Conservation (phyloP, 2,329 filamentous ascomycete genomes). For the Epichloe festucae region DNA sequence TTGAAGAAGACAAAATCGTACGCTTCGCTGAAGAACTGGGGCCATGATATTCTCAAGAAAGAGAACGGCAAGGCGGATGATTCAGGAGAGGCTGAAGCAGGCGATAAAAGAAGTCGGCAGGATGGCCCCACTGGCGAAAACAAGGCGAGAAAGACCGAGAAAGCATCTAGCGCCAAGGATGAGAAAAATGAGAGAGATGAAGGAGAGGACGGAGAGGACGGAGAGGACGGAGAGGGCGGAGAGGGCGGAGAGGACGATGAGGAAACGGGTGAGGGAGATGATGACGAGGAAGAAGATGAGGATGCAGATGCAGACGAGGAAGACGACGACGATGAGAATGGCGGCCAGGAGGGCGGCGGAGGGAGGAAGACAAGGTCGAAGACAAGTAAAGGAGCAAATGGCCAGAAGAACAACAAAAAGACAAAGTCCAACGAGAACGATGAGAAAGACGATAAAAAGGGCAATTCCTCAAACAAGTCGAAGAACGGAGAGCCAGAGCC, state of each 20-base stretch:
- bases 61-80: constrained; percentile 8
- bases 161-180: constrained; percentile 2
- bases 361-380: not conserved
- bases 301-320: not conserved
- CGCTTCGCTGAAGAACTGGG: constrained; percentile 50
- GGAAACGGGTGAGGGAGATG: constrained; percentile 1
- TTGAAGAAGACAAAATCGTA: constrained; percentile 39
- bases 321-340: no score
- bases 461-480: constrained; percentile 2
- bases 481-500: constrained; percentile 19
- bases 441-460: not conserved
- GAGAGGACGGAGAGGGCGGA: not conserved
- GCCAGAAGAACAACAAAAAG: not conserved
- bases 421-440: not conserved
- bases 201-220: not conserved
- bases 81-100: constrained; percentile 6
- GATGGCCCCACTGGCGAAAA: constrained; percentile 13
- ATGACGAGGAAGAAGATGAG: constrained; percentile 4
- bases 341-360: not conserved
- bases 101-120: constrained; percentile 16
- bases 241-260: not conserved
- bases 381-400: not conserved
- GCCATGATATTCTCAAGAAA: constrained; percentile 38
- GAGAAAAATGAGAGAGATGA: constrained; percentile 3
- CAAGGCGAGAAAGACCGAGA: constrained; percentile 20